Evolutionary conservation across 2,329 filamentous ascomycete species (phyloP).

Genomic region (Cercospora zeae-maydis): DNA sequence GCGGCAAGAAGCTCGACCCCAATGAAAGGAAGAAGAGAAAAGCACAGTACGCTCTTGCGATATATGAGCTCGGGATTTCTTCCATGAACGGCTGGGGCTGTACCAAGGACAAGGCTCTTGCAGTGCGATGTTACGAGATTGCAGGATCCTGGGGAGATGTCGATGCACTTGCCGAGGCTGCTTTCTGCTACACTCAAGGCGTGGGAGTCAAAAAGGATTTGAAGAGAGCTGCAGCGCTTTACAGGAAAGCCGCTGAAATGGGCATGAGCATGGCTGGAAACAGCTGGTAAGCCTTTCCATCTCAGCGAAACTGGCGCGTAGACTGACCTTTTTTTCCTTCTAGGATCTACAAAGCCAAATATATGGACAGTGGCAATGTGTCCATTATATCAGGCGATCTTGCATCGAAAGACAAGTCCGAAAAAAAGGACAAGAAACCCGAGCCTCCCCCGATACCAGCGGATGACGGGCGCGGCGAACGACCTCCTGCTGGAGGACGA

Average conservation of each 20-base stretch:
- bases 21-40: constrained; percentile 76
- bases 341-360: constrained; percentile 97
- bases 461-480: constrained; percentile 8
- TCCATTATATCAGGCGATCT: not conserved
- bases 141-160: constrained; percentile 93
- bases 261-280: constrained; percentile 98
- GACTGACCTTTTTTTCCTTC: not conserved
- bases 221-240: constrained; percentile 88
- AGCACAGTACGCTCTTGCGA: constrained; percentile 89
- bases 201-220: constrained; percentile 93
- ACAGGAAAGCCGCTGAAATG: constrained; percentile 84
- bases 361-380: constrained; percentile 54
- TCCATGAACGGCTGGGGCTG: constrained; percentile 99
- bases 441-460: constrained; percentile 19
- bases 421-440: constrained; percentile 18
- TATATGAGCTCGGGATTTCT: constrained; percentile 93
- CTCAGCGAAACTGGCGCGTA: not conserved
- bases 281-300: constrained; percentile 70
- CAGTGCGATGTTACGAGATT: constrained; percentile 91
- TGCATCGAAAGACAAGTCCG: constrained; percentile 8
- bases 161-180: constrained; percentile 89
- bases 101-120: constrained; percentile 82
- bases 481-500: constrained; percentile 7
- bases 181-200: constrained; percentile 93
- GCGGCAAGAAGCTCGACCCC: constrained; percentile 20